A percentile compares a stretch with the other conserved stretches of the same genome.
These are phyloP conservation scores for Carex pumila DNA, from an alignment of 176 grass and related monocot species.

Conservation along the genomic window DNA sequence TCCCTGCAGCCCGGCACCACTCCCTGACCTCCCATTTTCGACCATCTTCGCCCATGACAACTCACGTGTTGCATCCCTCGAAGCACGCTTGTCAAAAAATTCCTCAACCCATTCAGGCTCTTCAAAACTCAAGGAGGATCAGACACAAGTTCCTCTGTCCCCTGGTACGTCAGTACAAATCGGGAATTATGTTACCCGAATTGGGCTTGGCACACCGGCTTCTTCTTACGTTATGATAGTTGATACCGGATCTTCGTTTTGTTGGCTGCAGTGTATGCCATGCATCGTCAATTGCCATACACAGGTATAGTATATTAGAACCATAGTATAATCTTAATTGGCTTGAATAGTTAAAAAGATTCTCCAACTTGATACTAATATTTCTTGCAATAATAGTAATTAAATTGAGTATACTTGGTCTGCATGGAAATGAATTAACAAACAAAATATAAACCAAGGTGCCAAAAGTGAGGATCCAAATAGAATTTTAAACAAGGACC, in stretches of 20 bases:
- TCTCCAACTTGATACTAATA: too few species aligned
- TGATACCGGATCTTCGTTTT: constrained; percentile 77
- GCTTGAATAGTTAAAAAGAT: too few species aligned
- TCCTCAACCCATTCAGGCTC: constrained; percentile 22
- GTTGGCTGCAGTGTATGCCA: constrained; percentile 76
- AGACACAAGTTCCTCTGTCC: constrained; percentile 28
- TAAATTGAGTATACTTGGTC: too few species aligned
- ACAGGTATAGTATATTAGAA: constrained; percentile 8
- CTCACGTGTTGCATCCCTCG: constrained; percentile 36
- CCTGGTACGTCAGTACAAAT: constrained; percentile 52
- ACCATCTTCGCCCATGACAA: constrained; percentile 50
- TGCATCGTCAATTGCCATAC: constrained; percentile 64
- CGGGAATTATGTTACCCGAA: constrained; percentile 67
- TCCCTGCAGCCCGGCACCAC: constrained; percentile 64
- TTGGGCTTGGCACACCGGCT: constrained; percentile 56
- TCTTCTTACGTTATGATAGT: constrained; percentile 65
- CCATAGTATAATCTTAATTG: too few species aligned
- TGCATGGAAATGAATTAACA: too few species aligned
- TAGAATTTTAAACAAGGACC: too few species aligned
- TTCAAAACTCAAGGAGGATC: neutral
- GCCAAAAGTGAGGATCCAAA: too few species aligned
- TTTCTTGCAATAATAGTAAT: too few species aligned
- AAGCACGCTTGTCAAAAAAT: constrained; percentile 36
- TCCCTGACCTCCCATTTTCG: constrained; percentile 50
- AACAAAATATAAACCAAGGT: too few species aligned